These are phyloP conservation scores for Leccinum subfulvum DNA, from an alignment of 1,284 basidiomycete genomes.

Conservation along the genomic window DNA sequence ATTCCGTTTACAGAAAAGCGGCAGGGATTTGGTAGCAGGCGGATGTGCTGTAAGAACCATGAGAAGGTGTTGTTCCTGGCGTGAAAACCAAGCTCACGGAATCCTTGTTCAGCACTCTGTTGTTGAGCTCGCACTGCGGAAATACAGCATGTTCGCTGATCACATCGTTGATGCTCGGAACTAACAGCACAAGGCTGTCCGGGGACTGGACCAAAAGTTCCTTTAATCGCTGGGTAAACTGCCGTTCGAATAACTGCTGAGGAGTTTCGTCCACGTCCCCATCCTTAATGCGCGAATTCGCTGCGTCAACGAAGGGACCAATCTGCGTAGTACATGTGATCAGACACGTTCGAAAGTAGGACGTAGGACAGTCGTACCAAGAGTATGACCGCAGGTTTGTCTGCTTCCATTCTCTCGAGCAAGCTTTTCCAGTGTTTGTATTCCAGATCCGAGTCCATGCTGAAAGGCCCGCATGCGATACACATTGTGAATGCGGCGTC, in stretches of 20 bases:
- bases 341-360: not conserved
- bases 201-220: constrained; percentile 63
- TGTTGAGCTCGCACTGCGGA: constrained; percentile 77
- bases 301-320: constrained; percentile 85
- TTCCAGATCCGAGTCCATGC: constrained; percentile 71
- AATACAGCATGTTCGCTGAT: constrained; percentile 80
- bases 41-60: constrained; percentile 56
- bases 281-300: constrained; percentile 70
- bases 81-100: constrained; percentile 40
- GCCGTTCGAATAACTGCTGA: constrained; percentile 64
- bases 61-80: not conserved
- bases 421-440: constrained; percentile 71
- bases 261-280: constrained; percentile 74
- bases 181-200: constrained; percentile 68
- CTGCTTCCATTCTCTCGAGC: constrained; percentile 52
- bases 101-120: constrained; percentile 42
- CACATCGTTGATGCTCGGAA: constrained; percentile 84
- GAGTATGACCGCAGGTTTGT: constrained; percentile 76
- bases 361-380: constrained; percentile 50
- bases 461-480: constrained; percentile 82
- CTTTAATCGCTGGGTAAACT: constrained; percentile 60
- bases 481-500: constrained; percentile 57
- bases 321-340: constrained; percentile 46
- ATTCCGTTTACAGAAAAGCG: constrained; percentile 85
- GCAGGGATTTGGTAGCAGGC: constrained; percentile 84